Conservation (phyloP, 495 filamentous ascomycete genomes). For the Friedmanniomyces simplex region DNA sequence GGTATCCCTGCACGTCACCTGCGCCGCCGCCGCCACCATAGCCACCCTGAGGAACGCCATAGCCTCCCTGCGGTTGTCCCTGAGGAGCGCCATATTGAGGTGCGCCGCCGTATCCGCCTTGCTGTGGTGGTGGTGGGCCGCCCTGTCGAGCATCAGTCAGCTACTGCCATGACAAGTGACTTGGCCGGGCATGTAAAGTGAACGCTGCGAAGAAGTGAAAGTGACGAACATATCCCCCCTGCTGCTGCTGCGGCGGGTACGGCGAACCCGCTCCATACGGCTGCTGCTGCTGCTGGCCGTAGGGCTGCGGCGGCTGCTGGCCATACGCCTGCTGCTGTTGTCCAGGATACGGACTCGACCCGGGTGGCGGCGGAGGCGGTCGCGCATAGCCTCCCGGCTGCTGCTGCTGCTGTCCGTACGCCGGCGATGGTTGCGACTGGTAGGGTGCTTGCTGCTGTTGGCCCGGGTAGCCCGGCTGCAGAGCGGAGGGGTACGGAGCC, state of each 20-base stretch:
- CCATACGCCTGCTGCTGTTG: slow-evolving; percentile 19
- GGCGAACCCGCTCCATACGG: neutral
- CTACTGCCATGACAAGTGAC: neutral
- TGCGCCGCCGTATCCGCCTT: slow-evolving; percentile 18
- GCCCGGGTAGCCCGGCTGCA: slow-evolving; percentile 14
- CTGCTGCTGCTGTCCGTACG: slow-evolving; percentile 11
- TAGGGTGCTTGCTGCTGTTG: slow-evolving; percentile 6
- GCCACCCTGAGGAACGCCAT: neutral
- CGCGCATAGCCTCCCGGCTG: slow-evolving; percentile 11
- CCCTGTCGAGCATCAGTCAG: slow-evolving; percentile 13
- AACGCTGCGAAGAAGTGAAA: slow-evolving; percentile 1
- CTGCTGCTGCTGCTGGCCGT: neutral
- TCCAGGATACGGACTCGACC: slow-evolving; percentile 3
- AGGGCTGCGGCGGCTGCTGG: slow-evolving; percentile 5
- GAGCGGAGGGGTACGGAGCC: slow-evolving; percentile 11
- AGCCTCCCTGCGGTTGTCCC: neutral
- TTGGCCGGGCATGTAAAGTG: neutral
- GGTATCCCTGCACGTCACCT: slow-evolving; percentile 43
- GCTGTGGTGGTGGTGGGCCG: slow-evolving; percentile 19
- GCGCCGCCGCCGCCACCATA: slow-evolving; percentile 28
- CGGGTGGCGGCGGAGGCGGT: slow-evolving; percentile 11
- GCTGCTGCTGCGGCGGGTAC: slow-evolving; percentile 9
- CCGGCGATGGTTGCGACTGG: slow-evolving; percentile 8
- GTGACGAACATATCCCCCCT: slow-evolving; percentile 24
- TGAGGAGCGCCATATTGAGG: slow-evolving; percentile 13